Percentiles rank a stretch among this genome's conserved stretches.
These are phyloP conservation scores for Cladosporium sp. DNA, from an alignment of 2,329 filamentous ascomycete species.

Conservation along the genomic window DNA sequence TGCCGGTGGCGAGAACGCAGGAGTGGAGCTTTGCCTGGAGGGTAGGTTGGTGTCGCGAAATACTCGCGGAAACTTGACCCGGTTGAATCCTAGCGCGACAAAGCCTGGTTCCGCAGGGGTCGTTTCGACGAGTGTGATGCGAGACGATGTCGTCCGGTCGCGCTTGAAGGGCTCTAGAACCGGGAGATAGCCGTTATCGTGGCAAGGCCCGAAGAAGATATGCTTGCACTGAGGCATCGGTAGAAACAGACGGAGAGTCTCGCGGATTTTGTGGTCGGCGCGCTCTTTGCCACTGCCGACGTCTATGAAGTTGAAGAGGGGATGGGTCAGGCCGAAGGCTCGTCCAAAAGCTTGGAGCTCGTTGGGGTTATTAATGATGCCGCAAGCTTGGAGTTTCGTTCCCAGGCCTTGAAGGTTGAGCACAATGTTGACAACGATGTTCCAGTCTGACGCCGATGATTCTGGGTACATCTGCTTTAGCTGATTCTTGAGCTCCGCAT, in stretches of 20 bases:
- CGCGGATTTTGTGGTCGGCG: constrained; percentile 42
- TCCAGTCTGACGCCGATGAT: constrained; percentile 34
- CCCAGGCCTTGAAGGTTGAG: constrained; percentile 42
- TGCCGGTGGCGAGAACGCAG: background rate
- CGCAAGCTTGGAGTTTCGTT: constrained; percentile 35
- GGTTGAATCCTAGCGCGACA: constrained; percentile 35
- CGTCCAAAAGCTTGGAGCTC: constrained; percentile 40
- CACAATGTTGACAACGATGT: constrained; percentile 42
- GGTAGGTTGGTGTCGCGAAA: constrained; percentile 39
- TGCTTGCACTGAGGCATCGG: constrained; percentile 40
- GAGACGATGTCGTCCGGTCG: constrained; percentile 31
- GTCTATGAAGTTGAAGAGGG: constrained; percentile 43
- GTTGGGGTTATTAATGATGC: constrained; percentile 33
- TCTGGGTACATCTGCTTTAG: constrained; percentile 36
- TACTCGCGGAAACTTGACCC: constrained; percentile 34
- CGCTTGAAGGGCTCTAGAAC: constrained; percentile 42
- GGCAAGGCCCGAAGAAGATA: constrained; percentile 43
- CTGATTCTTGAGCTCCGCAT: constrained; percentile 37
- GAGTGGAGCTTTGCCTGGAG: constrained; percentile 16
- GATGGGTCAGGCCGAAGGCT: constrained; percentile 39
- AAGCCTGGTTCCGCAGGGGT: constrained; percentile 38
- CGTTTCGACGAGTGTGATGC: constrained; percentile 42
- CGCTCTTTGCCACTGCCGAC: constrained; percentile 42
- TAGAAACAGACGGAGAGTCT: constrained; percentile 42
- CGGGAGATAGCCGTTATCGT: constrained; percentile 41